Evolutionary conservation across 306 rosid genomes (phyloP).

Genomic region (Medicago arabica): DNA sequence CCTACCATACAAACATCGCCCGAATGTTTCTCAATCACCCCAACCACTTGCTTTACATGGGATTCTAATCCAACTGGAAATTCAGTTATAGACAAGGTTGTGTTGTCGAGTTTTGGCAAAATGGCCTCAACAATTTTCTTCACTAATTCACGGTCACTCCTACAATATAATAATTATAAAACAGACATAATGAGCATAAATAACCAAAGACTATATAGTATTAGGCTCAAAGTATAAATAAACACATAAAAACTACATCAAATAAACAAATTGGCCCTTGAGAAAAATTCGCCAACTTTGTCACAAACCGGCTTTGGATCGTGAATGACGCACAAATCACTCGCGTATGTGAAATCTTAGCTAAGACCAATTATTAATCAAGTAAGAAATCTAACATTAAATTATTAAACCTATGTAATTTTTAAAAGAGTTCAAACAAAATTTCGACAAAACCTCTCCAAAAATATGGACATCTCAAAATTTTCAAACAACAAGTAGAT

Average conservation of each 20-base stretch:
- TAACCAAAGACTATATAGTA: conserved; percentile 15
- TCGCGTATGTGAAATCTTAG: not conserved
- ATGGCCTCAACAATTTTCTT: not conserved
- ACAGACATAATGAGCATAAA: not conserved
- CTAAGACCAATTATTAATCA: not conserved
- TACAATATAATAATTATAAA: conserved; percentile 5
- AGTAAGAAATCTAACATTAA: not conserved
- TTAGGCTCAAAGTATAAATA: not conserved
- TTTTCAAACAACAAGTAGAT: not conserved
- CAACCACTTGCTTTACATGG: conserved; percentile 6
- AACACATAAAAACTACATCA: not conserved
- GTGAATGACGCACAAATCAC: not conserved
- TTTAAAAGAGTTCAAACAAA: not conserved
- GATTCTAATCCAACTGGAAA: conserved; percentile 41
- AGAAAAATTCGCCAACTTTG: not conserved
- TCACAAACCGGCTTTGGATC: not conserved
- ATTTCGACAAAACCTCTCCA: not conserved
- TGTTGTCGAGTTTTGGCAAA: not conserved
- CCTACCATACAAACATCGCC: not conserved
- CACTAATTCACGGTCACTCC: not conserved
- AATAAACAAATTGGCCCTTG: not conserved
- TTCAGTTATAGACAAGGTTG: conserved; percentile 1
- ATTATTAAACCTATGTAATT: not conserved
- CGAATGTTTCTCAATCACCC: not conserved
- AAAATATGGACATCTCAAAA: not conserved